A percentile compares a stretch with the other conserved stretches of the same genome.
These are phyloP conservation scores for Boletus sp. DNA, from an alignment of 768 basidiomycete genomes.

Conservation along the genomic window DNA sequence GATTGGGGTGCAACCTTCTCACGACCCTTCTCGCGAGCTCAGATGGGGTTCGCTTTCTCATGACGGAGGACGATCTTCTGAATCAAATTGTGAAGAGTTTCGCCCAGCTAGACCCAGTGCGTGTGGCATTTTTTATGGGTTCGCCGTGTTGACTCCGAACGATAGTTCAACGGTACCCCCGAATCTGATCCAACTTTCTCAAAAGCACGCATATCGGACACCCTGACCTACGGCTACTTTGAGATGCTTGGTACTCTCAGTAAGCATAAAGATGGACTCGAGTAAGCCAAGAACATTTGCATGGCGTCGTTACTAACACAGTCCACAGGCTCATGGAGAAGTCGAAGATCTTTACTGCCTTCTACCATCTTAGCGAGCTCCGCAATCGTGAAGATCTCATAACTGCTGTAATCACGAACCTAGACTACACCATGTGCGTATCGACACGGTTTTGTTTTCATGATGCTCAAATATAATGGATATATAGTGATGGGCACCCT, in stretches of 20 bases:
- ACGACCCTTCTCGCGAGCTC: constrained; percentile 78
- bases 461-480: constrained; percentile 3
- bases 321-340: constrained; percentile 76
- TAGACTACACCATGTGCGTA: constrained; percentile 86
- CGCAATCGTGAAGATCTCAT: constrained; percentile 90
- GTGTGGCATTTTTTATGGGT: constrained; percentile 20
- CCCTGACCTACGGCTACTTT: constrained; percentile 88
- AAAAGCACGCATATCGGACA: constrained; percentile 74
- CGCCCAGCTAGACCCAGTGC: constrained; percentile 88
- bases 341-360: constrained; percentile 90
- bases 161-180: constrained; percentile 67
- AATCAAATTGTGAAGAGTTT: constrained; percentile 83
- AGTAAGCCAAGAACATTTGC: constrained; percentile 48
- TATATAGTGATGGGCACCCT: constrained; percentile 83
- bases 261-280: constrained; percentile 84
- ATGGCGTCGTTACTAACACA: constrained; percentile 2
- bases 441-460: neutral
- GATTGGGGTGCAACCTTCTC: constrained; percentile 77
- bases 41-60: constrained; percentile 82
- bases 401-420: constrained; percentile 83
- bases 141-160: neutral
- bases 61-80: constrained; percentile 81
- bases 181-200: constrained; percentile 84
- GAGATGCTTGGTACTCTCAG: constrained; percentile 94
- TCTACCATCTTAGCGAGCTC: constrained; percentile 93